Evolutionary conservation across 2,329 filamentous ascomycete genomes (phyloP).

Genomic region (Penicillium sp.): DNA sequence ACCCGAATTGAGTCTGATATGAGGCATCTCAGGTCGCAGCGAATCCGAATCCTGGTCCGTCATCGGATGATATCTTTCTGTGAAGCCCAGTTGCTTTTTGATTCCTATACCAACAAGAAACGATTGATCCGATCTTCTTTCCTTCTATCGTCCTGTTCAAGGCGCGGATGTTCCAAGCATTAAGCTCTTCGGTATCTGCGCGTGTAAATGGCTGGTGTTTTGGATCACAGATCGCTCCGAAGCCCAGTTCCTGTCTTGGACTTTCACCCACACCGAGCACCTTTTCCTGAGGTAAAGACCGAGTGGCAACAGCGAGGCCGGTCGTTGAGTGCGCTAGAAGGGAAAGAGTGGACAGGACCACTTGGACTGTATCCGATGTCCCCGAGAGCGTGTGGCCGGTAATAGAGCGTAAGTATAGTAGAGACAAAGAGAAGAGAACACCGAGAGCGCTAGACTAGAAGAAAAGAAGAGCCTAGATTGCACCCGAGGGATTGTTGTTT

Average conservation of each 20-base stretch:
- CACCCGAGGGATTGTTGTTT: slow-evolving; percentile 23
- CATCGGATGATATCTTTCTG: slow-evolving; percentile 4
- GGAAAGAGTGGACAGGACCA: slow-evolving; percentile 28
- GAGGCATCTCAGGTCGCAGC: slow-evolving; percentile 44
- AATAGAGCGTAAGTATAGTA: slow-evolving; percentile 9
- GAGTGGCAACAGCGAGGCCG: slow-evolving; percentile 1
- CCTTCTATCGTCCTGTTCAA: neutral
- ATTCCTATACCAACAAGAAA: neutral
- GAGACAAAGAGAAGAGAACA: slow-evolving; percentile 14
- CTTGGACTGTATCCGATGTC: slow-evolving; percentile 58
- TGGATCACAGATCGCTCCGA: neutral
- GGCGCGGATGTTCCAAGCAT: neutral
- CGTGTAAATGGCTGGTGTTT: neutral
- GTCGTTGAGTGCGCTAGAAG: slow-evolving; percentile 13
- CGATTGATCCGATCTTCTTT: neutral
- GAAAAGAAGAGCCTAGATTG: slow-evolving; percentile 23
- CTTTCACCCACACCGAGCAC: neutral
- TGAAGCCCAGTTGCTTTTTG: neutral
- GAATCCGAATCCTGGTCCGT: slow-evolving; percentile 16
- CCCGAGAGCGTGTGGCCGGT: slow-evolving; percentile 11
- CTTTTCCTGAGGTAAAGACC: slow-evolving; percentile 8
- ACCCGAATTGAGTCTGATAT: slow-evolving; percentile 65
- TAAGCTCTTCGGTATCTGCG: neutral
- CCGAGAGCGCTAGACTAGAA: slow-evolving; percentile 17
- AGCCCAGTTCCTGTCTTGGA: neutral